Evolutionary conservation across 2,329 filamentous ascomycete species (phyloP).

Genomic region (Verticillium zaregamsianum): DNA sequence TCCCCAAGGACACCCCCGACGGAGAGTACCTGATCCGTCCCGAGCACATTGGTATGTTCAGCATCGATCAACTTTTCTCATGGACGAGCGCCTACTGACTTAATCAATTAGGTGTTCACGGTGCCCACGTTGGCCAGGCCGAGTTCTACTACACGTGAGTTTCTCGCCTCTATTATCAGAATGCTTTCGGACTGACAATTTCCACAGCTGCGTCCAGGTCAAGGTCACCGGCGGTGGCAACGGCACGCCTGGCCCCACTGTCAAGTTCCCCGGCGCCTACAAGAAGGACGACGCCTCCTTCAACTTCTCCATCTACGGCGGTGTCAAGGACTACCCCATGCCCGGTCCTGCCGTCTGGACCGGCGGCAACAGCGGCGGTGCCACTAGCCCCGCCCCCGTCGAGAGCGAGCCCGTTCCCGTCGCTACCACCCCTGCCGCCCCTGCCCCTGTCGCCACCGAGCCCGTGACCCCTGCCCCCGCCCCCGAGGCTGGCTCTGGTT

Average conservation of each 20-base stretch:
- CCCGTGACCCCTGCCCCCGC: not conserved
- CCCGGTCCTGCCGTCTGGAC: not conserved
- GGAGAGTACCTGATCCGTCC: constrained; percentile 33
- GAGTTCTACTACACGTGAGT: constrained; percentile 2
- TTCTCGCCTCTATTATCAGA: not conserved
- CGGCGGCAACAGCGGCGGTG: not conserved
- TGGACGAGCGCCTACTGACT: not conserved
- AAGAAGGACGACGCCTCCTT: constrained; percentile 13
- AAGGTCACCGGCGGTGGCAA: constrained; percentile 15
- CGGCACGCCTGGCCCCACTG: constrained; percentile 14
- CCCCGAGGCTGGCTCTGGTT: not conserved
- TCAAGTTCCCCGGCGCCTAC: constrained; percentile 17
- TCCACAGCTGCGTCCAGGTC: constrained; percentile 15
- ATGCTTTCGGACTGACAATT: not conserved
- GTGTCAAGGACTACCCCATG: not conserved
- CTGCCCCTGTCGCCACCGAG: not conserved
- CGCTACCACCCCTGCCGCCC: not conserved
- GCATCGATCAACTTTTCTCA: not conserved
- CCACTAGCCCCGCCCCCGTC: not conserved
- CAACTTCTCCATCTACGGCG: constrained; percentile 10
- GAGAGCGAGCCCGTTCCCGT: not conserved
- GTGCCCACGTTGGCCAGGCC: constrained; percentile 14
- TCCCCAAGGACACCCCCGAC: constrained; percentile 25
- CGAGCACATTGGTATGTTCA: constrained; percentile 24
- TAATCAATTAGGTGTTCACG: constrained; percentile 8